Percentiles rank a stretch among this genome's conserved stretches.
These are phyloP conservation scores for Larix kaempferi DNA, from an alignment of 75 land plant species.

Conservation along the genomic window DNA sequence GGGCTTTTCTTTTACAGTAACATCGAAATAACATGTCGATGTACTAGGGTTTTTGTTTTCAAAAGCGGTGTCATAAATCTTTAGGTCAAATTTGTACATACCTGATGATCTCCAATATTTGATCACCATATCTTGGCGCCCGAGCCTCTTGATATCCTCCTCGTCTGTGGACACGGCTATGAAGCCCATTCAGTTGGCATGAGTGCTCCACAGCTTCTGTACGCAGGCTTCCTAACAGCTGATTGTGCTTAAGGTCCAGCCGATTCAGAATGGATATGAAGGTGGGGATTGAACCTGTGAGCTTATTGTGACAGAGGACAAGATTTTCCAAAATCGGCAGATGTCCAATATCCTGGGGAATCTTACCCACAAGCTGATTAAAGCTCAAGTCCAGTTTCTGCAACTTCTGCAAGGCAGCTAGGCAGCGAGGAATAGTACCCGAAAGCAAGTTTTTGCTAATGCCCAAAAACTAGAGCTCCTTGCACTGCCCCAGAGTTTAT, in stretches of 20 bases:
- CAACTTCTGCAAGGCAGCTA: conserved; percentile 32
- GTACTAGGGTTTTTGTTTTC: too few relatives aligned
- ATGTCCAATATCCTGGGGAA: conserved; percentile 38
- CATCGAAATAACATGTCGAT: too few relatives aligned
- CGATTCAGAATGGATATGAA: conserved; percentile 33
- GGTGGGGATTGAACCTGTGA: conserved; percentile 59
- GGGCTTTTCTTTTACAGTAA: too few relatives aligned
- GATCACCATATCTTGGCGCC: too few relatives aligned
- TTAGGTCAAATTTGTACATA: too few relatives aligned
- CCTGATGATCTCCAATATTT: too few relatives aligned
- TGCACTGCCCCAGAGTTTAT: conserved; percentile 53
- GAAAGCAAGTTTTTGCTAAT: conserved; percentile 53
- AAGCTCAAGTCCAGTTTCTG: conserved; percentile 62
- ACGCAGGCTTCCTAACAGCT: conserved; percentile 49
- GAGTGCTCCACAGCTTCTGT: too few relatives aligned
- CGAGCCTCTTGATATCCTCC: too few relatives aligned
- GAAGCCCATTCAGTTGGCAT: too few relatives aligned
- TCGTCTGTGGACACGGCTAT: too few relatives aligned
- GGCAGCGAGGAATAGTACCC: conserved; percentile 40
- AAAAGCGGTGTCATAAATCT: too few relatives aligned
- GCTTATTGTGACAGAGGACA: conserved; percentile 57
- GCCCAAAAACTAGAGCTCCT: conserved; percentile 46
- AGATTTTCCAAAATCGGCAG: conserved; percentile 47
- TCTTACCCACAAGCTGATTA: conserved; percentile 43
- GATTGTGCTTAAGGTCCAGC: conserved; percentile 57